phyloP scores from a whole-genome alignment of 306 rosid species.

The Vigna mungo region DNA sequence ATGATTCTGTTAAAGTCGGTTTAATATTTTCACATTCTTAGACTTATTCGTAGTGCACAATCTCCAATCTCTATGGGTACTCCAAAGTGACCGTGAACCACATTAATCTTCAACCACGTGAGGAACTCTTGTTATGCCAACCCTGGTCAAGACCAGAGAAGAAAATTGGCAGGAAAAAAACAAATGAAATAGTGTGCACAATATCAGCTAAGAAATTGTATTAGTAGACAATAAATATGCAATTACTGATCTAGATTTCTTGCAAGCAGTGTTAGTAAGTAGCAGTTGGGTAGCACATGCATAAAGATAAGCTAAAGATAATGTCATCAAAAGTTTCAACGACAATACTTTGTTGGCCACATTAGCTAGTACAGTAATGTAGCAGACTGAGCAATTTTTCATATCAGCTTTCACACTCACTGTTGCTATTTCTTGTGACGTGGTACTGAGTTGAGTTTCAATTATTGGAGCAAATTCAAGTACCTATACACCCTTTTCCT shows the following conservation, averaged over 20 bases:
- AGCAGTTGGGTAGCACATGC: constrained; percentile 7
- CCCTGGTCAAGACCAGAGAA: no score
- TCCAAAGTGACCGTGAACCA: no score
- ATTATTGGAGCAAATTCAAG: constrained; percentile 1
- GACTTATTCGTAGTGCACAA: no score
- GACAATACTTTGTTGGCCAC: constrained; percentile 24
- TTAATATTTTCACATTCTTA: no score
- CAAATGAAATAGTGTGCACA: background rate
- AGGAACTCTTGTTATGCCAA: no score
- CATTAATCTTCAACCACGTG: no score
- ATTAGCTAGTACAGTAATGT: background rate
- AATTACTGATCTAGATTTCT: constrained; percentile 1
- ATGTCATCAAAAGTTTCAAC: constrained; percentile 19
- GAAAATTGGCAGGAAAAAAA: no score
- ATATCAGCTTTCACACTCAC: background rate
- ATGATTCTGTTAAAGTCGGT: no score
- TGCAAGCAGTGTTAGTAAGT: background rate
- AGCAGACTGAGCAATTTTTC: background rate
- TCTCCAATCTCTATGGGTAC: no score
- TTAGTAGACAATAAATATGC: background rate
- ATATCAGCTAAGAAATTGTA: background rate
- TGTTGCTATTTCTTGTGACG: background rate
- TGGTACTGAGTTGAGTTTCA: background rate
- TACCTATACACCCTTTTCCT: background rate
- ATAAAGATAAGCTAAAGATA: background rate